Base-by-base conservation (phyloP, 139 green algal genomes). In the Zygnema cylindricum region DNA sequence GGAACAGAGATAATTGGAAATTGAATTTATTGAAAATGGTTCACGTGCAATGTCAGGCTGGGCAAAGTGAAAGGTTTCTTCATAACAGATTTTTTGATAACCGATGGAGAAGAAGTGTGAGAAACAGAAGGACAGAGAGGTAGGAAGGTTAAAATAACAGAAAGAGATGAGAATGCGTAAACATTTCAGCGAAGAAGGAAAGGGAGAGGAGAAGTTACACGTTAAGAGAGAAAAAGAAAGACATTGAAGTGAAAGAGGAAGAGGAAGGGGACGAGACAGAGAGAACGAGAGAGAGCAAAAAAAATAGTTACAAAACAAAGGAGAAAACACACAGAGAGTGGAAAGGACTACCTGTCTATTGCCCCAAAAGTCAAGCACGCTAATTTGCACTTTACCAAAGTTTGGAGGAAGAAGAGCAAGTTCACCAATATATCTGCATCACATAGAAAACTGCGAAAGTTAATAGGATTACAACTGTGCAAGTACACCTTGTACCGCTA, bases 341-440 rank as follows among this genome's bases (percentile, higher is more conserved):
- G 49, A 49, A 23, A 16, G 41, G 7, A 39, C 25, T 40, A 81
- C 81, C 49, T 87, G 43, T 40, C 81, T 25, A 36, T 35, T 63
- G 81, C 81, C 81, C 81, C 81, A 87, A 69, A 87, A 87, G 40
- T 87, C 81, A 22, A 87, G 38, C 22, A 69, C 76, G 40, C 81
- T 87, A n/a, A 87, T 55, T 16, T 25, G 55, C 36, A 87, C 81
- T 21, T 30, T 3, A 25, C 40, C 2, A 35, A 71, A 69, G 25
- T 39, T 7, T 39, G 77, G 77, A 35, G 36, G n/a, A 25, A 84
- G 77, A 25, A 84, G 33, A 3, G 35, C 36, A 25, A 84, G 33
- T 54, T 84, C 77, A 25, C 77, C 77, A 84, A 84, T 84, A 33
- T 84, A 84, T 55, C 77, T 84, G 77, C 77, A 38, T 16, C 16